Evolutionary conservation across 2,329 filamentous ascomycete genomes (phyloP), one percentile per base, ranked within the genome.

Genomic region (Aureobasidium sp.): DNA sequence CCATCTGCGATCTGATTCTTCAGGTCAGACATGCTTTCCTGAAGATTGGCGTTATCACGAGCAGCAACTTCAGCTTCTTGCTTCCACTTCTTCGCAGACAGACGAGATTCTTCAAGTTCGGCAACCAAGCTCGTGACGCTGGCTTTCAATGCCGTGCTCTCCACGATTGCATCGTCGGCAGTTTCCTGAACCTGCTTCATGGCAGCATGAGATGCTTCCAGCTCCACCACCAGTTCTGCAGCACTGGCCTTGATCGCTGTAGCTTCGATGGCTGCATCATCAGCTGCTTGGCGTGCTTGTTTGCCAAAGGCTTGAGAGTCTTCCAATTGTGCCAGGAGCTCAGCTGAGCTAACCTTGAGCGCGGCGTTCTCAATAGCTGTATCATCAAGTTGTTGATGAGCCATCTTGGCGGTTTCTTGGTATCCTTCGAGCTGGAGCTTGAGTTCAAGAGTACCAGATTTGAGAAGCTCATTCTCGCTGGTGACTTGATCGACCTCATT

Each of bases 1-100:
- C 91, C 93, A 76, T 96, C 92, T 70, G 94, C 87, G 45, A 94
- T 84, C 71, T 96, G 91, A 49, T 83, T 83, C 65, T 87, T 85
- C 61, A 96, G 81, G 25, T 86, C 87, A 64, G 87, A 84, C 63
- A 96, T 84, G 34, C 87, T 86, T 71, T 84, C 86, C 67, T 86
- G 86, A 62, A 97, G 79, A 67, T 88, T 87, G 73, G 88, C 90
- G 68, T 90, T 91, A 66, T 84, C 82, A 51, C 76, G 74, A 66
- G 80, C 81, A 53, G 79, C 79, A 41, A 81, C 76, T 55, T 87
- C 81, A 12, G 84, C 78, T 63, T 87, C 82, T 49, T 79, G 75
- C 49, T 82, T 81, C 78, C 84, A 84, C 66, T 83, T 82, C 66
- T 82, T 80, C 53, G 79, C 81, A 5, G 82, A 83, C 15, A 81